Evolutionary conservation across 805 yeast species (phyloP).

Genomic region (Komagataella pseudopastoris): DNA sequence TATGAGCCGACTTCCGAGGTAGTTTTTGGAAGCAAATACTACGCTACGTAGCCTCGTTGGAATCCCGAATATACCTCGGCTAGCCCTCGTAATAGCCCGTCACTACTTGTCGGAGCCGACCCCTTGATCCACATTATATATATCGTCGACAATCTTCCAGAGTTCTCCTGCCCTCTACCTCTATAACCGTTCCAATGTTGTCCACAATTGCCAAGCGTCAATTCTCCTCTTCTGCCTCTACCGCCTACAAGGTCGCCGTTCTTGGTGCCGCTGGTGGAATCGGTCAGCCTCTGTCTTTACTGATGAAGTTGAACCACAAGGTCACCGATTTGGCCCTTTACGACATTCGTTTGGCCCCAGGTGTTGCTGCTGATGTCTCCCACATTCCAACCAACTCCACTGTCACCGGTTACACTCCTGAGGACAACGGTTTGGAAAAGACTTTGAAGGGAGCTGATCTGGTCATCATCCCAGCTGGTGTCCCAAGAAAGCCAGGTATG

Average conservation of each 20-base stretch:
- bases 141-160: background rate
- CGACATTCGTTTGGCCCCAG: conserved; percentile 87
- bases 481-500: conserved; percentile 98
- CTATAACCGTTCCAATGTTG: background rate
- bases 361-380: conserved; percentile 93
- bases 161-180: background rate
- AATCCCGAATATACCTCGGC: background rate
- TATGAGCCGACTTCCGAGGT: background rate
- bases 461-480: conserved; percentile 93
- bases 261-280: conserved; percentile 91
- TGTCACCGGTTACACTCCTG: conserved; percentile 82
- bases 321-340: conserved; percentile 78
- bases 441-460: conserved; percentile 76
- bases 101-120: background rate
- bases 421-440: conserved; percentile 48
- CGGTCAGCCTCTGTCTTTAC: conserved; percentile 78
- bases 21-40: no score
- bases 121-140: background rate
- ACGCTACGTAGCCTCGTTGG: background rate
- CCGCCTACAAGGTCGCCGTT: conserved; percentile 68
- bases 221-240: conserved; percentile 20
- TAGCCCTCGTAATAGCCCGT: background rate
- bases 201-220: background rate
- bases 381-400: conserved; percentile 88
- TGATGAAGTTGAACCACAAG: conserved; percentile 78